Evolutionary conservation across 768 basidiomycete genomes (phyloP).

Genomic region (Amanita polypyramis): DNA sequence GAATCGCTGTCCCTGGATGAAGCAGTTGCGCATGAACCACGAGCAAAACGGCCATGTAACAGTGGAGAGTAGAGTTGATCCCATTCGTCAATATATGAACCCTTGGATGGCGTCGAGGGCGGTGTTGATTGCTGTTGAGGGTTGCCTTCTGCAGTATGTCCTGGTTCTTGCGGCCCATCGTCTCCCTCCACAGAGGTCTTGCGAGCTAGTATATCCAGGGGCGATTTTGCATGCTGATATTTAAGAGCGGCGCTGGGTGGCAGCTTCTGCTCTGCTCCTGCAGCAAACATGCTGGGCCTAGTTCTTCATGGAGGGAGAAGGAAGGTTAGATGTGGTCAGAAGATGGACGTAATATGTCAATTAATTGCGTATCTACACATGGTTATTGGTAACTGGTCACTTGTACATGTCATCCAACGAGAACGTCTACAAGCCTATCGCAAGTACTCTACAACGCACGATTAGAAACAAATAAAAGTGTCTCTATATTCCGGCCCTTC

Average conservation of each 20-base stretch:
- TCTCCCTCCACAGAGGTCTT: conserved; percentile 38
- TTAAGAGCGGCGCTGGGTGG: conserved; percentile 15
- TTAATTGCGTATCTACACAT: too few species aligned
- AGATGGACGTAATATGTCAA: background rate
- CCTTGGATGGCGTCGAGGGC: conserved; percentile 8
- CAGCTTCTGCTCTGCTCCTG: background rate
- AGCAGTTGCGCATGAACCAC: conserved; percentile 30
- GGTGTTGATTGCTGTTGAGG: background rate
- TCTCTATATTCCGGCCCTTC: conserved; percentile 53
- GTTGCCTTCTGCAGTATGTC: background rate
- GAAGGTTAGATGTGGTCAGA: background rate
- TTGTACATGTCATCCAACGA: too few species aligned
- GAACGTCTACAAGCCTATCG: too few species aligned
- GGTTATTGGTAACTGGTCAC: too few species aligned
- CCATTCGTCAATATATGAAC: background rate
- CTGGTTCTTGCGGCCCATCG: conserved; percentile 4
- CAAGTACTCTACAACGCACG: background rate
- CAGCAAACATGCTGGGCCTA: background rate
- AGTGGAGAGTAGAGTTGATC: conserved; percentile 27
- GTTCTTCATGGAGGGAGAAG: conserved; percentile 1
- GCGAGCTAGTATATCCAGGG: conserved; percentile 47
- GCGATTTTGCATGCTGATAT: conserved; percentile 33
- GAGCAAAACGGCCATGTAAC: conserved; percentile 36
- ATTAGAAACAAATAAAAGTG: too few species aligned
- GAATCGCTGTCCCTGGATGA: conserved; percentile 28